Evolutionary conservation across 495 filamentous ascomycete species (phyloP), one percentile per base, ranked within the genome.

Genomic region (Haplographium delicatum): DNA sequence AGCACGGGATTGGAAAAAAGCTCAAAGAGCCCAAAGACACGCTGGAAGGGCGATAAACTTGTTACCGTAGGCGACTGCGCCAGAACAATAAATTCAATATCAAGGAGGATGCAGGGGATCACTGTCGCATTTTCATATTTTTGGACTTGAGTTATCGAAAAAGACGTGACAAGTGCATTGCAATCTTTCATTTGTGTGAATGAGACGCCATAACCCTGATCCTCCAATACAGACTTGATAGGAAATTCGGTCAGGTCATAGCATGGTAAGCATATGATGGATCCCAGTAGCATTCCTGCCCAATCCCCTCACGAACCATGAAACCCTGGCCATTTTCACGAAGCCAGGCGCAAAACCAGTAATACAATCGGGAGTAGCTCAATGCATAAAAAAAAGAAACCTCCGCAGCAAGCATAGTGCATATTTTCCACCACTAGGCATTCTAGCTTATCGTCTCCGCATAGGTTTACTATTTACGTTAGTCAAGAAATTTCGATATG

Each of bases 321-420:
- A 55, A 55, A 42, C 9, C 41, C 47, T 25, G n/a, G 31, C 46
- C 16, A 18, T 19, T 43, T 15, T 28, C 35, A 48, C 39, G 27
- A 49, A 45, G 22, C 16, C 8, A 55, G 44, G 24, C 41, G 38
- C 47, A 54, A 20, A 28, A 40, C 48, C 54, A 52, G 28, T 48
- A 52, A 50, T 52, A 57, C 47, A 54, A 48, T 44, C 13, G 11
- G 30, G 24, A 19, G 23, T 33, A 44, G 11, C 25, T 44, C 23
- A 42, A 50, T 26, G 20, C 9, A 15, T 15, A n/a, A n/a, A n/a
- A 34, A 47, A 55, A 45, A 56, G 33, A 42, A 50, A 51, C 16
- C 4, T 20, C 16, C 11, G 24, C 28, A 7, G 9, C 28, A 37
- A n/a, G n/a, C 8, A n/a, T 9, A 5, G 48, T n/a, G n/a, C n/a